Conservation (phyloP, 2,329 filamentous ascomycete genomes). For the Fusarium sp. region DNA sequence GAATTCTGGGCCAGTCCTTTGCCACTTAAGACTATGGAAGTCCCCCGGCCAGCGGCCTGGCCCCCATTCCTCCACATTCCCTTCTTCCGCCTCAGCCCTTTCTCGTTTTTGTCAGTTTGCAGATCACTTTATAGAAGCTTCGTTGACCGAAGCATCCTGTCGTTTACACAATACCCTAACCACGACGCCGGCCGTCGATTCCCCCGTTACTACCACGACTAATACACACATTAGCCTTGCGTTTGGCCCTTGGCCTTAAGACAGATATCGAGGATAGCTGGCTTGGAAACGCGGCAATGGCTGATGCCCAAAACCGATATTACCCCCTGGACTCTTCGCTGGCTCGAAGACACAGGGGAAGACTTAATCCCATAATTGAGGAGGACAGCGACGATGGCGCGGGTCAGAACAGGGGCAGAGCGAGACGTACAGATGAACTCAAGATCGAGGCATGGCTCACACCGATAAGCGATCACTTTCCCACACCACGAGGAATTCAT, state of each 20-base stretch:
- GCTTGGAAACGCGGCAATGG: slow-evolving; percentile 57
- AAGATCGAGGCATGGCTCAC: slow-evolving; percentile 70
- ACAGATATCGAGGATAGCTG: slow-evolving; percentile 49
- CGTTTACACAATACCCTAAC: slow-evolving; percentile 46
- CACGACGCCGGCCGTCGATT: slow-evolving; percentile 54
- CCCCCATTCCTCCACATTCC: slow-evolving; percentile 48
- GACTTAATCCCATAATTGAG: slow-evolving; percentile 76
- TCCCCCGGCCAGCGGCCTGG: slow-evolving; percentile 46
- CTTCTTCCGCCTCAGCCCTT: slow-evolving; percentile 49
- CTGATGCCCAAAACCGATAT: slow-evolving; percentile 55
- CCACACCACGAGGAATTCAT: slow-evolving; percentile 75
- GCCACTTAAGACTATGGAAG: slow-evolving; percentile 45
- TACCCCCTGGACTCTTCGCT: slow-evolving; percentile 65
- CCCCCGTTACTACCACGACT: slow-evolving; percentile 37
- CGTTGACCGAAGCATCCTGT: slow-evolving; percentile 60
- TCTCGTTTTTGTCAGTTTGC: slow-evolving; percentile 43
- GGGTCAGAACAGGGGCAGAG: slow-evolving; percentile 38
- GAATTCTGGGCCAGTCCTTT: slow-evolving; percentile 30
- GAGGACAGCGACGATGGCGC: slow-evolving; percentile 60
- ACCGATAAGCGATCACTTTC: slow-evolving; percentile 74
- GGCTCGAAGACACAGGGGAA: slow-evolving; percentile 64
- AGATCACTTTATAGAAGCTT: slow-evolving; percentile 50
- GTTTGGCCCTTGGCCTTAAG: slow-evolving; percentile 19
- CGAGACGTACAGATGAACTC: slow-evolving; percentile 52
- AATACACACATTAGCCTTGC: slow-evolving; percentile 36